Percentiles rank a stretch among this genome's conserved stretches.
These are phyloP conservation scores for Phyllosticta ampelicida DNA, from an alignment of 2,329 filamentous ascomycete species.

Conservation along the genomic window DNA sequence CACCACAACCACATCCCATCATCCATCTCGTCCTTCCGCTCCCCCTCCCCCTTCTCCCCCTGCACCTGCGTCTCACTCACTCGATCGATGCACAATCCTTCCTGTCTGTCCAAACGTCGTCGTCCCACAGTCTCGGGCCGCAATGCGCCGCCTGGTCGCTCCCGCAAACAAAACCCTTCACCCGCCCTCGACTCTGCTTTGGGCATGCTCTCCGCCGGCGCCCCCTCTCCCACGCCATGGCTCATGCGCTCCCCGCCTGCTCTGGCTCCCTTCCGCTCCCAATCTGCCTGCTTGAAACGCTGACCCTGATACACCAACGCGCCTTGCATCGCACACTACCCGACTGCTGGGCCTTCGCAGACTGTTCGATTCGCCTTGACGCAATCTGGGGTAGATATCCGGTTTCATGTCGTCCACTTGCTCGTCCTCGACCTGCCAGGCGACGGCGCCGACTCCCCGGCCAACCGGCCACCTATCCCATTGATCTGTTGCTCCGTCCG, in stretches of 20 bases:
- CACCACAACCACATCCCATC: neutral
- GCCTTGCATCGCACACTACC: neutral
- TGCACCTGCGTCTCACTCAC: neutral
- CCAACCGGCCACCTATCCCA: slow-evolving; percentile 3
- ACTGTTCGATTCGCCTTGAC: neutral
- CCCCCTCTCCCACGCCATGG: neutral
- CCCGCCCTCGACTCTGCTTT: neutral
- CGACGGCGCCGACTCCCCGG: slow-evolving; percentile 9
- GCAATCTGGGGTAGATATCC: slow-evolving; percentile 11
- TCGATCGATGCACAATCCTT: neutral
- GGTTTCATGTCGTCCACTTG: slow-evolving; percentile 7
- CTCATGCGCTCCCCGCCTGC: neutral
- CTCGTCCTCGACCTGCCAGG: neutral
- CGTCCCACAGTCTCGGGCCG: neutral
- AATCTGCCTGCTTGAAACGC: neutral
- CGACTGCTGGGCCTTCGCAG: neutral
- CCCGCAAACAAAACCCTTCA: neutral
- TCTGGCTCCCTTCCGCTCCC: neutral
- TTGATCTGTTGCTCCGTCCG: neutral
- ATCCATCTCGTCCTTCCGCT: neutral
- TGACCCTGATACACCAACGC: neutral
- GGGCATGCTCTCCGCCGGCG: neutral
- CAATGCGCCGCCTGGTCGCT: neutral
- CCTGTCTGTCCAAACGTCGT: neutral
- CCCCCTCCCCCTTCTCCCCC: neutral